Evolutionary conservation across 2,329 filamentous ascomycete genomes (phyloP), one percentile per base, ranked within the genome.

Genomic region (Apiospora saccharicola): DNA sequence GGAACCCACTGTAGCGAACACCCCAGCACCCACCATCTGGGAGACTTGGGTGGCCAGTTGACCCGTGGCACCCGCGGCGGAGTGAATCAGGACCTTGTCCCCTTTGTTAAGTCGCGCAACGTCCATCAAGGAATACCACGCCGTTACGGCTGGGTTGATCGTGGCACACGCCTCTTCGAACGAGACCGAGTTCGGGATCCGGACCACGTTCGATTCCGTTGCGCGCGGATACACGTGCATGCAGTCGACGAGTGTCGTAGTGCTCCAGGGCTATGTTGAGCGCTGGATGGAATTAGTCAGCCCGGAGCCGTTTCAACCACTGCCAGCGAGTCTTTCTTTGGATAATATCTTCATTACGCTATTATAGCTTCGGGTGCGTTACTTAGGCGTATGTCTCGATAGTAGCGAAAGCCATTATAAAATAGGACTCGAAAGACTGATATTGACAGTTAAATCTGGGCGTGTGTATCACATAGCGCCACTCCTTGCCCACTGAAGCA

Each of bases 131-230:
- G 34, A 43, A 24, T 68, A 47, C 19, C 14, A 43, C 12, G 67
- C 67, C 41, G 67, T 68, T 3, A 68, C 19, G 67, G 24, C 24
- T 8, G 43, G 34, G 24, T 30, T 30, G 67, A 68, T 30, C 3
- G 3, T 8, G 37, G 67, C 43, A 26, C 53, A 49, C 22, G 43
- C 43, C 22, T 43, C 22, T 22, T 68, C 37, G 67, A 46, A 68
- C 22, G 24, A 30, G 7, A 30, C 4, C 67, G 41, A 22, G 7
- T 7, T 22, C 22, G 43, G 67, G 41, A 44, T 41, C 16, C 41
- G n/a, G 4, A 77, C 75, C 69, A 79, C 79, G 3, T 74, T 70
- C 3, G 74, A 78, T 67, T 43, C 64, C 1, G 78, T 77, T 22
- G 22, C 47, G 12, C 79, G 78, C 12, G 75, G 75, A 44, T 44